Conservation (phyloP, 176 grass and related monocot species). For the Carex parvula region DNA sequence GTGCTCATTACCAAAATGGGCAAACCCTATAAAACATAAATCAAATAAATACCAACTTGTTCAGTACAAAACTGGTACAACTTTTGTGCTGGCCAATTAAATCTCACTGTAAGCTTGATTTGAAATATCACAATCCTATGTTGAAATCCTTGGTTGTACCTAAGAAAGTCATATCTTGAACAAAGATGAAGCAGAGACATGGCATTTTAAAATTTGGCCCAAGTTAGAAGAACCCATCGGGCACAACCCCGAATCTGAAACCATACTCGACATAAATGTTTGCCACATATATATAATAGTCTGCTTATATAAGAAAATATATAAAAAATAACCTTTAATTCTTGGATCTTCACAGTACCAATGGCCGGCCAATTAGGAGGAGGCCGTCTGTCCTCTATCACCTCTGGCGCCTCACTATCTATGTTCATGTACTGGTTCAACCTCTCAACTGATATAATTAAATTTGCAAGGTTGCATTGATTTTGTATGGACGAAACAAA, state of each 20-base stretch:
- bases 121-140: background rate
- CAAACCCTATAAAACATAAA: background rate
- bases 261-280: background rate
- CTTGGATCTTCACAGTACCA: slow-evolving; percentile 64
- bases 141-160: background rate
- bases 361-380: slow-evolving; percentile 60
- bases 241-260: background rate
- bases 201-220: background rate
- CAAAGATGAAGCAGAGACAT: background rate
- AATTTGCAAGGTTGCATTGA: slow-evolving; percentile 70
- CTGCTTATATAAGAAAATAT: background rate
- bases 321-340: slow-evolving; percentile 59
- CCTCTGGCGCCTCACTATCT: slow-evolving; percentile 58
- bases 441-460: slow-evolving; percentile 91
- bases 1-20: background rate
- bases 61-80: background rate
- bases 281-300: too few species aligned
- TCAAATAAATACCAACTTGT: background rate
- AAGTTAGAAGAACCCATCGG: background rate
- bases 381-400: slow-evolving; percentile 58
- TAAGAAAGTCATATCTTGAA: background rate
- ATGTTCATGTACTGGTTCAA: slow-evolving; percentile 86
- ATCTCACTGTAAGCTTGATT: background rate
- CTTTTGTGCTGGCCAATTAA: background rate
- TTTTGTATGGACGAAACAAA: slow-evolving; percentile 81